phyloP scores from a whole-genome alignment of 75 land plant genomes.

The Chamaecyparis obtusa region DNA sequence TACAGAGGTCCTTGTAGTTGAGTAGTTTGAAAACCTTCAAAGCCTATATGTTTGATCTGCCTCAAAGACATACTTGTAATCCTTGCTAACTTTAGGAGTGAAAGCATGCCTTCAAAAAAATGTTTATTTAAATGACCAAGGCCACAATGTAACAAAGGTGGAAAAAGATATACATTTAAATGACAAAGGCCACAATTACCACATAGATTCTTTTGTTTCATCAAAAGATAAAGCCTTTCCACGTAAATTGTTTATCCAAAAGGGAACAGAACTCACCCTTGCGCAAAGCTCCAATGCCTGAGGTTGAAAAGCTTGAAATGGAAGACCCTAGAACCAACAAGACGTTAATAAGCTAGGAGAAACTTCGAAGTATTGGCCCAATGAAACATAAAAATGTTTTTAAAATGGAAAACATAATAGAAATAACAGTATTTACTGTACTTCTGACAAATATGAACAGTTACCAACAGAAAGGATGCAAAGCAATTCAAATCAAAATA shows the following conservation, averaged over 20 bases:
- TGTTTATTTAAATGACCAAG: not conserved
- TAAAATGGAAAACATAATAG: no score
- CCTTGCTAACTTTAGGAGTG: not conserved
- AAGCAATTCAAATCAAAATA: not conserved
- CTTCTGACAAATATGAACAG: no score
- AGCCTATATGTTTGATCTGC: no score
- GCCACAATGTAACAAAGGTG: not conserved
- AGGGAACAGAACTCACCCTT: slow-evolving; percentile 59
- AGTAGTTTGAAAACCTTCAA: no score
- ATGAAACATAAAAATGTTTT: not conserved
- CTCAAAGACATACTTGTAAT: not conserved
- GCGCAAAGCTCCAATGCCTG: slow-evolving; percentile 94
- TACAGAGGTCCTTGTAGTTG: no score
- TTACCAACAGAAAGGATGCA: no score
- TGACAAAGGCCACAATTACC: not conserved
- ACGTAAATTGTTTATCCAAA: not conserved
- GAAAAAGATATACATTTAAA: not conserved
- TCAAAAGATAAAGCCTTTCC: not conserved
- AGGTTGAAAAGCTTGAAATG: slow-evolving; percentile 68
- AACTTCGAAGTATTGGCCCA: not conserved
- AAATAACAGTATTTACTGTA: no score
- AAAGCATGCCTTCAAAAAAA: not conserved
- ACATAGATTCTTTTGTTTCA: not conserved
- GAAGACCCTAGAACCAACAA: slow-evolving; percentile 35
- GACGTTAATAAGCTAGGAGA: not conserved